These are phyloP conservation scores for Kuraishia ogatae DNA, from an alignment of 805 yeast species.

Conservation along the genomic window DNA sequence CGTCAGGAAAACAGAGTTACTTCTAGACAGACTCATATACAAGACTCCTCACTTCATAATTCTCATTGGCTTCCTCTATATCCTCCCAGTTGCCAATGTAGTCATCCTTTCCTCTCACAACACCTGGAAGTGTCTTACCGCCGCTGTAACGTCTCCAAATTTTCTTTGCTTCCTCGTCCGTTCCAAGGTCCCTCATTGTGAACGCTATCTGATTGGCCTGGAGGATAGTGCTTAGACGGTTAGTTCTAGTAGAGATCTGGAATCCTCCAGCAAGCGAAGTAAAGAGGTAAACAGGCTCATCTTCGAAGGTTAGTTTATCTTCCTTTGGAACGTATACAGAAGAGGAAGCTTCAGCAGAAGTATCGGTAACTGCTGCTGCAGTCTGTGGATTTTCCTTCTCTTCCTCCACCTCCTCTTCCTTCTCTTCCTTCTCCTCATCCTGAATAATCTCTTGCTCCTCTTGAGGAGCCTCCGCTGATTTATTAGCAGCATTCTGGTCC, in stretches of 20 bases:
- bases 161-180: slow-evolving; percentile 78
- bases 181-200: slow-evolving; percentile 71
- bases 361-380: background rate
- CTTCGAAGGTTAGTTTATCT: slow-evolving; percentile 26
- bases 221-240: slow-evolving; percentile 64
- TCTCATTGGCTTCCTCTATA: slow-evolving; percentile 81
- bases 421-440: slow-evolving; percentile 1
- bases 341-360: slow-evolving; percentile 1
- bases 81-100: slow-evolving; percentile 81
- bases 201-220: slow-evolving; percentile 65
- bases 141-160: slow-evolving; percentile 71
- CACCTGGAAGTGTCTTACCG: slow-evolving; percentile 76
- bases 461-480: slow-evolving; percentile 1
- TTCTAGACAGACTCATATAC: slow-evolving; percentile 54
- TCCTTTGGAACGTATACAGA: slow-evolving; percentile 25
- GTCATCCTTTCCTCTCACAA: slow-evolving; percentile 76
- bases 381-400: background rate
- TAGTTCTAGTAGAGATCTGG: slow-evolving; percentile 71
- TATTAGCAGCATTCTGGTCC: slow-evolving; percentile 18
- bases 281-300: slow-evolving; percentile 64
- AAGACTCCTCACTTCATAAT: slow-evolving; percentile 52
- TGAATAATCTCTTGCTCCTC: slow-evolving; percentile 3
- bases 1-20: background rate
- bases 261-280: slow-evolving; percentile 87
- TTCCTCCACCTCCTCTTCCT: background rate